Conservation (phyloP, 2,329 filamentous ascomycete species). For the Neopestalotiopsis clavispora region DNA sequence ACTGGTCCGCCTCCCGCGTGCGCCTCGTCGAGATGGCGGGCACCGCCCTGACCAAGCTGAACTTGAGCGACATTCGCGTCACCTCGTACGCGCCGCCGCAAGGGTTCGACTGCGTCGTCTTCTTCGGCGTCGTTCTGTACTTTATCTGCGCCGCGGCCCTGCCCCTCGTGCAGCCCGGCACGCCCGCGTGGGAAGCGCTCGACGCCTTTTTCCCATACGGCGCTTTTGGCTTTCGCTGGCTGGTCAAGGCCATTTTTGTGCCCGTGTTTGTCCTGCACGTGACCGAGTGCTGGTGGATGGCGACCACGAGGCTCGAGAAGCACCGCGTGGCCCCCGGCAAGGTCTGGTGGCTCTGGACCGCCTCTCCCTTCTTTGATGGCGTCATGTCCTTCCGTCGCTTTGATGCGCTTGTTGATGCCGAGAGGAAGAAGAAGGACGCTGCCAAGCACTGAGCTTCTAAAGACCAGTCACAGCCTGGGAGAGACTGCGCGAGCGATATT, state of each 20-base stretch:
- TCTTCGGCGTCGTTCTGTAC: conserved; percentile 59
- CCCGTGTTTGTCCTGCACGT: conserved; percentile 69
- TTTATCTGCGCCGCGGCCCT: conserved; percentile 55
- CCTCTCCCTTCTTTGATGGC: conserved; percentile 60
- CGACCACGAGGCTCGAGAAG: conserved; percentile 49
- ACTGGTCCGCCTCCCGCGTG: conserved; percentile 69
- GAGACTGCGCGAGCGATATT: not conserved
- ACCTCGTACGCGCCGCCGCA: conserved; percentile 45
- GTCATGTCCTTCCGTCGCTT: conserved; percentile 54
- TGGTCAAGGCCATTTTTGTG: conserved; percentile 63
- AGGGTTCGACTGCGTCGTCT: conserved; percentile 55
- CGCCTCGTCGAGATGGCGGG: conserved; percentile 75
- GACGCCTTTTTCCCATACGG: conserved; percentile 55
- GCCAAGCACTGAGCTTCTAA: conserved; percentile 43
- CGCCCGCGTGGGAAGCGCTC: conserved; percentile 52
- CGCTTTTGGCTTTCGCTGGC: conserved; percentile 58
- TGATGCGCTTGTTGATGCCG: conserved; percentile 50
- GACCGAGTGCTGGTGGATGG: conserved; percentile 63
- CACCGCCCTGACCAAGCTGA: conserved; percentile 61
- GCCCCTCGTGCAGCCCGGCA: conserved; percentile 56
- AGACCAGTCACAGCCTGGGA: not conserved
- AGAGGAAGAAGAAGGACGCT: conserved; percentile 45
- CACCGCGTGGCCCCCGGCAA: conserved; percentile 49
- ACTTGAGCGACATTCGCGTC: conserved; percentile 54
- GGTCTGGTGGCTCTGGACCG: conserved; percentile 63